A percentile compares a stretch with the other conserved stretches of the same genome.
These are phyloP conservation scores for Dioscorea alata DNA, from an alignment of 106 monocot species.

Conservation along the genomic window DNA sequence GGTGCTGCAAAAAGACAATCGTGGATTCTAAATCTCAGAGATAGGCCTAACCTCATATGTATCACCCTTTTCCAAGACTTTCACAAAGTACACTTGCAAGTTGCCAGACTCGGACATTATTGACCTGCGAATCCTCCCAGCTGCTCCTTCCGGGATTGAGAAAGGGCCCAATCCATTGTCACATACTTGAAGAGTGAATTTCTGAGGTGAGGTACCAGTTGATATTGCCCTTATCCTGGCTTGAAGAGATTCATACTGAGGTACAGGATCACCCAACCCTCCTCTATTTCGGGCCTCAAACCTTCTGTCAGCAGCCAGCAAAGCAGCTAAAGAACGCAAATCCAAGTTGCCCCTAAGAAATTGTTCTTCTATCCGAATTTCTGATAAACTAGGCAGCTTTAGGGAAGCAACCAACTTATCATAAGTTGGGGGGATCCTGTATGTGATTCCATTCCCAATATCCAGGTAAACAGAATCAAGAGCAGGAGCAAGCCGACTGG, in stretches of 20 bases:
- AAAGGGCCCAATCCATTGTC: constrained; percentile 46
- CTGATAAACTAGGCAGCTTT: constrained; percentile 64
- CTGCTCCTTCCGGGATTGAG: constrained; percentile 87
- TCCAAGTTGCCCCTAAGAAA: constrained; percentile 63
- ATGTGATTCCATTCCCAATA: constrained; percentile 78
- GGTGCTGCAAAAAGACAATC: not conserved
- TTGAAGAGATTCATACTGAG: constrained; percentile 87
- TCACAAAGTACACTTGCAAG: constrained; percentile 83
- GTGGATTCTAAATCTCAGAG: not conserved
- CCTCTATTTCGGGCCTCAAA: constrained; percentile 39
- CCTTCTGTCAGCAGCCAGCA: constrained; percentile 60
- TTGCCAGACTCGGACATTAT: constrained; percentile 80
- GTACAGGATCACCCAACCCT: constrained; percentile 62
- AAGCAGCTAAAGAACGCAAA: constrained; percentile 64
- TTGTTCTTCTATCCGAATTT: constrained; percentile 67
- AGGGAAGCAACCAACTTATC: constrained; percentile 57
- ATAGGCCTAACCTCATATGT: constrained; percentile 77
- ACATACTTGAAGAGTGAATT: constrained; percentile 69
- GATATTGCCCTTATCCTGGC: constrained; percentile 59
- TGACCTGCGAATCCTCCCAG: constrained; percentile 76
- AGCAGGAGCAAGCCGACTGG: constrained; percentile 32
- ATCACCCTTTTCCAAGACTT: constrained; percentile 88
- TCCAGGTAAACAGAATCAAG: constrained; percentile 69
- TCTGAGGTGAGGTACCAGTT: constrained; percentile 39
- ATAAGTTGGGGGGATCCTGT: constrained; percentile 77